Base-by-base conservation (phyloP, 768 basidiomycete species). In the Boletus coccyginus region DNA sequence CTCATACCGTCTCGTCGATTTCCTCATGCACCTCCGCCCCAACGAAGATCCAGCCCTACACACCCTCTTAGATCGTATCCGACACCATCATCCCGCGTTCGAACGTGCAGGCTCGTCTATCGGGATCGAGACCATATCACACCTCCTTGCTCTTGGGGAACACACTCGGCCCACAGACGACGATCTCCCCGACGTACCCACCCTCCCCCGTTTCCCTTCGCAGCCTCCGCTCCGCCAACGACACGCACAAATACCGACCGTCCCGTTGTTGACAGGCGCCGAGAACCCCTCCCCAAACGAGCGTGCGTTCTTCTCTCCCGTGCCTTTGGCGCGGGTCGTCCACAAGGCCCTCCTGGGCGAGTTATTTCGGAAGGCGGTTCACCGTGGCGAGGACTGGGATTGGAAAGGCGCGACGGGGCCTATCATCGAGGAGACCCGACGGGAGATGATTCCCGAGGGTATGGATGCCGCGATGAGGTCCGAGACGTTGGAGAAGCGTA, bases 301-400 rank as follows among this genome's bases (percentile, higher is more conserved):
- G 4, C 4, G 46, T 13, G 9, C 27, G 5, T 52, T 55, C 13
- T 72, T 66, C 45, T 68, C 68, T 0, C 56, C 59, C 21, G 27
- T 58, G 0, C 70, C 68, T 3, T 54, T 70, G 0, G 66, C 52
- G 3, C 64, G 70, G 16, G 55, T 72, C 36, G 11, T 72, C 2
- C 39, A 60, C 35, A 58, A 60, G 29, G 55, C 58, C 6, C 60
- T 67, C 13, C 19, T 70, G 5, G 63, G 61, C 2, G 59, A 40
- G 33, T 38, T 70, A 14, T 68, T 60, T 16, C 64, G 46, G 39
- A 71, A 71, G 38, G 59, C 58, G 17, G 44, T 61, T 14, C 55
- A 51, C 21, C 56, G 60, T 2, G 41, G 42, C 17, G 32, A 33
- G 3, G 67, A 55, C 13, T 69, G 70, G 68, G 62, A 67, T 19